Percentiles rank a stretch among this genome's conserved stretches.
These are phyloP conservation scores for Pinus albicaulis DNA, from an alignment of 75 land plant species.

Conservation along the genomic window DNA sequence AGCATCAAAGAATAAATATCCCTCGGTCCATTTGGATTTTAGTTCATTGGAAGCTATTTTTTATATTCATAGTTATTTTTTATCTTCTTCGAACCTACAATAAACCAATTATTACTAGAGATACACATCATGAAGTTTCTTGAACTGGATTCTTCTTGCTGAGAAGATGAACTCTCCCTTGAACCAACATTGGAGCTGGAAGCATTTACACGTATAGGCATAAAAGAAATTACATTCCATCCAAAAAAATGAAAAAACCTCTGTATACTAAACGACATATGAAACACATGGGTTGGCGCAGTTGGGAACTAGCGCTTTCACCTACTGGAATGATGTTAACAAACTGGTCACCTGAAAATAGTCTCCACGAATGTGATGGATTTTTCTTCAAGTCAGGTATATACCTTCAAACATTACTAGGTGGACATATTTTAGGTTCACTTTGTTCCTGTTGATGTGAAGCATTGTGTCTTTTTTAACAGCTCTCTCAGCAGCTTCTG, in stretches of 20 bases:
- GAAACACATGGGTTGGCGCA: not conserved
- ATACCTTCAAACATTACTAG: not conserved
- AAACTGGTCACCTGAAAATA: not conserved
- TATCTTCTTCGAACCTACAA: too few relatives aligned
- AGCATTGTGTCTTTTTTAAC: not conserved
- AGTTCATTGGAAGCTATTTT: too few relatives aligned
- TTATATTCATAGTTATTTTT: too few relatives aligned
- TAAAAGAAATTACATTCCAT: not conserved
- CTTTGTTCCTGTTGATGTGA: not conserved
- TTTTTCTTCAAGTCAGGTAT: not conserved
- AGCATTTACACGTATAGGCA: not conserved
- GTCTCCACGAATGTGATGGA: not conserved
- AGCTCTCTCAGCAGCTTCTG: not conserved
- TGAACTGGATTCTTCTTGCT: too few relatives aligned
- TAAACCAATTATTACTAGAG: too few relatives aligned
- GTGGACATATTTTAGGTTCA: slow-evolving; percentile 1
- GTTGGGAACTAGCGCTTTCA: not conserved
- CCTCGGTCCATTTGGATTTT: too few relatives aligned
- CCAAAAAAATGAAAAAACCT: slow-evolving; percentile 5
- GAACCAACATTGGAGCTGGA: too few relatives aligned
- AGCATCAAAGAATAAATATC: too few relatives aligned
- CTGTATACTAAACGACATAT: not conserved
- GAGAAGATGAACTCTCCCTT: too few relatives aligned
- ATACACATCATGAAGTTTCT: too few relatives aligned
- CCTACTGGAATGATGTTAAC: not conserved